Percentiles rank a stretch among this genome's conserved stretches.
Conservation (phyloP, 306 rosid species). For the Cicer pinnatifidum region DNA sequence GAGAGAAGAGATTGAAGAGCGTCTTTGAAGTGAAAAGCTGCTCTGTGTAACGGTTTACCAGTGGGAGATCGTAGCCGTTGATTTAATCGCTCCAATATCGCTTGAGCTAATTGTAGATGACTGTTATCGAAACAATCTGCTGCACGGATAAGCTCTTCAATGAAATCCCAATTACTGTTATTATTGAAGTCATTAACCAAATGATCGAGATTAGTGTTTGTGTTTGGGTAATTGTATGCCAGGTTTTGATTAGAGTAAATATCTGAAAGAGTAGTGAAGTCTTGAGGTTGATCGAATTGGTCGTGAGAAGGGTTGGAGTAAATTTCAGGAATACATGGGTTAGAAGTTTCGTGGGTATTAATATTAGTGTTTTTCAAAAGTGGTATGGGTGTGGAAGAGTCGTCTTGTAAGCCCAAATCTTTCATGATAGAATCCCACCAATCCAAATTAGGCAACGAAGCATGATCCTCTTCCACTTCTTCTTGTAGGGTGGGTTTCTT, state of each 20-base stretch:
- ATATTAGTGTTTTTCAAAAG: conserved; percentile 31
- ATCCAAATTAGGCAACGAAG: conserved; percentile 61
- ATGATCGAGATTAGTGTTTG: conserved; percentile 38
- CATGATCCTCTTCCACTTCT: conserved; percentile 81
- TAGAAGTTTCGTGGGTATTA: conserved; percentile 18
- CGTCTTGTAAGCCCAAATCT: conserved; percentile 76
- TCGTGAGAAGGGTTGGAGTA: conserved; percentile 46
- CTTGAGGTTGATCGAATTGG: conserved; percentile 62
- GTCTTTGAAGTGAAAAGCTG: conserved; percentile 78
- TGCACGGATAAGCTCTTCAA: conserved; percentile 73
- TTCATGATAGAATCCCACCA: conserved; percentile 93
- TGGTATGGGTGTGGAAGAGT: conserved; percentile 49
- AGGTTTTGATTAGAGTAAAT: conserved; percentile 57
- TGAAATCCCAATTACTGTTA: conserved; percentile 53
- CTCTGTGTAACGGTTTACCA: conserved; percentile 70
- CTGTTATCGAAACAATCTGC: conserved; percentile 80
- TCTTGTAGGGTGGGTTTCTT: conserved; percentile 46
- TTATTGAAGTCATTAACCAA: conserved; percentile 47
- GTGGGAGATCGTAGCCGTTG: conserved; percentile 56
- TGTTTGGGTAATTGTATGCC: conserved; percentile 17
- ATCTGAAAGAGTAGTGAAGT: conserved; percentile 58
- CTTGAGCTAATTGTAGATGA: conserved; percentile 67
- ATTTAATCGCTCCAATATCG: conserved; percentile 71
- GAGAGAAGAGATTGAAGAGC: conserved; percentile 73
- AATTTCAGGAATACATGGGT: conserved; percentile 48